Evolutionary conservation across 768 basidiomycete genomes (phyloP).

Genomic region (Tricholoma terreum): DNA sequence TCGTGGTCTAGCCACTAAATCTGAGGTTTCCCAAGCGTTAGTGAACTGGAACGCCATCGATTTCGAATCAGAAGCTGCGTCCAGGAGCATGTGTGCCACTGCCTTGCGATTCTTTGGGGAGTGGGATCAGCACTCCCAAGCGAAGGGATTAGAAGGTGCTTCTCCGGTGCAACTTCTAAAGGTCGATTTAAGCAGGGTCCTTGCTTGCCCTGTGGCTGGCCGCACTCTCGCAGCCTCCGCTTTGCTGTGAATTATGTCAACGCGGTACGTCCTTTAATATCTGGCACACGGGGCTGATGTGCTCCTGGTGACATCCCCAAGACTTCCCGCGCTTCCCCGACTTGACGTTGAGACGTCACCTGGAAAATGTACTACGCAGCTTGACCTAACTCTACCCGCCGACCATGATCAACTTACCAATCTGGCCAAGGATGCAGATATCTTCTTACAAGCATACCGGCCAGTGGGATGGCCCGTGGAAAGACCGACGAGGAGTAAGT

Average conservation of each 20-base stretch:
- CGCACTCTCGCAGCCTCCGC: conserved; percentile 35
- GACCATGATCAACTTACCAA: conserved; percentile 32
- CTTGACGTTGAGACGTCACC: conserved; percentile 59
- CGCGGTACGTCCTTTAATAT: background rate
- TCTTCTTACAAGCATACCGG: conserved; percentile 62
- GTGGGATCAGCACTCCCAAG: conserved; percentile 52
- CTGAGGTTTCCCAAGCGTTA: conserved; percentile 37
- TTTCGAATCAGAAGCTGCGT: conserved; percentile 49
- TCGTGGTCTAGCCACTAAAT: conserved; percentile 27
- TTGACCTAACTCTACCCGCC: conserved; percentile 39
- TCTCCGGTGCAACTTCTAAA: conserved; percentile 44
- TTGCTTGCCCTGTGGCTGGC: too few relatives aligned
- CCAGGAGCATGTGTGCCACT: too few relatives aligned
- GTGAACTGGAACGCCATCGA: conserved; percentile 39
- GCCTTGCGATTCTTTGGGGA: conserved; percentile 45
- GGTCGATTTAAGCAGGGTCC: too few relatives aligned
- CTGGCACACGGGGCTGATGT: conserved; percentile 58
- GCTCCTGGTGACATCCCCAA: conserved; percentile 52
- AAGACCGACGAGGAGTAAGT: conserved; percentile 47
- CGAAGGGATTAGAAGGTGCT: conserved; percentile 32
- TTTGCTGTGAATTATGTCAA: background rate
- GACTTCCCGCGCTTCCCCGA: conserved; percentile 46
- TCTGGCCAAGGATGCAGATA: conserved; percentile 44
- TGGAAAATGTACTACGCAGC: conserved; percentile 61
- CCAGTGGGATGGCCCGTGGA: conserved; percentile 58